Evolutionary conservation across 257 asterid genomes (phyloP).

Genomic region (Solanum ossicruentum): DNA sequence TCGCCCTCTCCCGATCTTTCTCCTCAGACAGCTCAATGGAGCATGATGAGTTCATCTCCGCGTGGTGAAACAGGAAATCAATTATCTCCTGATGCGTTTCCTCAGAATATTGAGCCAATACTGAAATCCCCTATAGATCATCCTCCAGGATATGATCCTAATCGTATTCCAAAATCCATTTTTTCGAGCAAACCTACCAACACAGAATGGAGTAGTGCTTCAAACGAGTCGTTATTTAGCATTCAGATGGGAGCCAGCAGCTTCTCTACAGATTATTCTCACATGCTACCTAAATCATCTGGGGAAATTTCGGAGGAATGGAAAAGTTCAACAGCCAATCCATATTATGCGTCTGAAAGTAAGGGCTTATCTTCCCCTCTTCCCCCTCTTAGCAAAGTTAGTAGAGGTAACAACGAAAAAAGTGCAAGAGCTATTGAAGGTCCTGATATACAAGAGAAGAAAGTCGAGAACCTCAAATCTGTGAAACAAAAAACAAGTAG

Average conservation of each 20-base stretch:
- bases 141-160: conserved; percentile 38
- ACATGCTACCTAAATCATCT: background rate
- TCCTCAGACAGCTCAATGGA: conserved; percentile 14
- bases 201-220: conserved; percentile 63
- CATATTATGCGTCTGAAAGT: background rate
- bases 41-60: conserved; percentile 21
- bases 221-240: conserved; percentile 79
- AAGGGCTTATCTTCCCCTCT: background rate
- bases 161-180: conserved; percentile 43
- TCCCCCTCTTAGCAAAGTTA: background rate
- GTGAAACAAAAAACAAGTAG: background rate
- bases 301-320: conserved; percentile 1
- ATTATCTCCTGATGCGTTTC: background rate
- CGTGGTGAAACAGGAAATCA: background rate
- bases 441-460: background rate
- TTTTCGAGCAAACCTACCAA: conserved; percentile 23
- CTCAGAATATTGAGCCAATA: conserved; percentile 1
- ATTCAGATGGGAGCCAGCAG: conserved; percentile 50
- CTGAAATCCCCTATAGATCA: conserved; percentile 22
- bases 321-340: background rate
- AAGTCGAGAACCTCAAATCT: background rate
- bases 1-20: background rate
- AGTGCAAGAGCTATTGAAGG: background rate
- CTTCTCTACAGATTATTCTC: conserved; percentile 34
- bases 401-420: background rate